Conservation (phyloP, 768 basidiomycete species). For the Roridomyces roridus region DNA sequence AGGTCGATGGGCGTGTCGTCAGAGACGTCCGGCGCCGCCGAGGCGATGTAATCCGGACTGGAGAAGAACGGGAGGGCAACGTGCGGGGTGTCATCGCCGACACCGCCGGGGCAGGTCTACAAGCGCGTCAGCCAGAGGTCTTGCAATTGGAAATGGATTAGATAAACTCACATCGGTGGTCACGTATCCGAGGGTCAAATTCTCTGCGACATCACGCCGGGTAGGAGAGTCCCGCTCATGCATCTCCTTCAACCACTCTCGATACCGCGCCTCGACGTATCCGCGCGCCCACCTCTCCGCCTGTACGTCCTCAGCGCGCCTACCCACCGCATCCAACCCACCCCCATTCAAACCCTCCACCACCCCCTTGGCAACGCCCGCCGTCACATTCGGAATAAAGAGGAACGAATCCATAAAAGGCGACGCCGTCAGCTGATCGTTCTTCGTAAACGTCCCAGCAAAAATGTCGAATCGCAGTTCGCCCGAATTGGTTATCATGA, state of each 20-base stretch:
- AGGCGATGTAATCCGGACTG: constrained; percentile 64
- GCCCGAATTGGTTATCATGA: constrained; percentile 71
- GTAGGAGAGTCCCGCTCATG: constrained; percentile 36
- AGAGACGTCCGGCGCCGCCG: constrained; percentile 55
- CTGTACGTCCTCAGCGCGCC: constrained; percentile 37
- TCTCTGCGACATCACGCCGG: constrained; percentile 47
- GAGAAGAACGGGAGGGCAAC: constrained; percentile 60
- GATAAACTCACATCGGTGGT: constrained; percentile 72
- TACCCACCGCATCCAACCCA: constrained; percentile 43
- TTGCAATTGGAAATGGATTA: no score
- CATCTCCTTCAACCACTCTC: constrained; percentile 67
- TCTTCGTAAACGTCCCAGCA: constrained; percentile 74
- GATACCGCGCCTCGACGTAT: constrained; percentile 56
- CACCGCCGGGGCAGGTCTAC: constrained; percentile 35
- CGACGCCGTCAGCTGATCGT: constrained; percentile 79
- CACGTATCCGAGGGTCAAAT: constrained; percentile 77
- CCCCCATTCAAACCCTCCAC: constrained; percentile 58
- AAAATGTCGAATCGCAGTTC: constrained; percentile 72
- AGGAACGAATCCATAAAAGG: constrained; percentile 73
- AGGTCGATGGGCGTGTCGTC: constrained; percentile 67
- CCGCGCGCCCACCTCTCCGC: constrained; percentile 53
- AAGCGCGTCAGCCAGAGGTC: no score
- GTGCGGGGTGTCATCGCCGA: constrained; percentile 78
- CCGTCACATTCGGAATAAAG: constrained; percentile 63
- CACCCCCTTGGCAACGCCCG: constrained; percentile 57